Percentiles rank a stretch among this genome's conserved stretches.
phyloP scores from a whole-genome alignment of 192 early-diverging fungal genomes.

The Pilaira anomala region DNA sequence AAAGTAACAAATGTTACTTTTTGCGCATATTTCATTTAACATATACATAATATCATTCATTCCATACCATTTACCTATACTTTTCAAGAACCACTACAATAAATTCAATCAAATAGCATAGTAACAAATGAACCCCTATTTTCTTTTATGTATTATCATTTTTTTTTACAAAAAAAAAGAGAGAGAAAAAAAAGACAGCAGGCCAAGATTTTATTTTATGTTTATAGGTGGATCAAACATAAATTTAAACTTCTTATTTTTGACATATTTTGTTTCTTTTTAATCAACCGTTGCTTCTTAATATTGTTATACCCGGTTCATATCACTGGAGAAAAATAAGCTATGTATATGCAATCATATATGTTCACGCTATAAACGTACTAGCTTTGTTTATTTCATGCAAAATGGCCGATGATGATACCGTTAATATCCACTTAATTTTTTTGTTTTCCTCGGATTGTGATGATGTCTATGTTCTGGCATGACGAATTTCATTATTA shows the following conservation, averaged over 20 bases:
- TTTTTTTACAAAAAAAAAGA: neutral
- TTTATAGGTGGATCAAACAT: too few species aligned
- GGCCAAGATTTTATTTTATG: too few species aligned
- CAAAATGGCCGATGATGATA: neutral
- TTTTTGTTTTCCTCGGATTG: constrained; percentile 2
- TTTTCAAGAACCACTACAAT: too few species aligned
- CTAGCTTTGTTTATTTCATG: neutral
- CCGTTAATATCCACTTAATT: neutral
- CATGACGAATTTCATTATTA: neutral
- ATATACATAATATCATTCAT: too few species aligned
- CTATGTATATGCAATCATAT: neutral
- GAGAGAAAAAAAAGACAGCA: neutral
- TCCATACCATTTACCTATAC: too few species aligned
- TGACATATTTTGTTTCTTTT: too few species aligned
- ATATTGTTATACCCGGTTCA: neutral
- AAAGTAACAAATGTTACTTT: too few species aligned
- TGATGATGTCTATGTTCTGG: neutral
- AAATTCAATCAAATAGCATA: too few species aligned
- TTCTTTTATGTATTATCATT: neutral
- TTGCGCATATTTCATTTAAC: too few species aligned
- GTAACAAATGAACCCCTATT: neutral
- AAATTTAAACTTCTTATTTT: too few species aligned
- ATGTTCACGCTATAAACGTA: neutral
- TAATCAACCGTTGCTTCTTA: too few species aligned
- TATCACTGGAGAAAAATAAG: neutral